Evolutionary conservation across 2,329 filamentous ascomycete species (phyloP).

Genomic region (Thelonectria discophora): DNA sequence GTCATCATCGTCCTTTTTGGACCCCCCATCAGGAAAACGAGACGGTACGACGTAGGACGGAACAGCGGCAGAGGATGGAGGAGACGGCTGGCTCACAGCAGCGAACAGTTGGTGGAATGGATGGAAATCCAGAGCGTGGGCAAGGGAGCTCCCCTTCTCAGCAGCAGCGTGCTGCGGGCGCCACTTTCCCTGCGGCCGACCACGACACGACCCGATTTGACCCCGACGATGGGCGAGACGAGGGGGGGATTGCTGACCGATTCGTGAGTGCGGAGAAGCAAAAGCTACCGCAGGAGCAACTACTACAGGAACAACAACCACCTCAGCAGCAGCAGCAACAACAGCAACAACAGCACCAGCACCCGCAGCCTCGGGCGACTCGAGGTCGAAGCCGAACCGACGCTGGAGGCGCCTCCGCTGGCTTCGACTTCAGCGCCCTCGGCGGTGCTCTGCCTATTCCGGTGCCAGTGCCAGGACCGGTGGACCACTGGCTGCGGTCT

Average conservation of each 20-base stretch:
- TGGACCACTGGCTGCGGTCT: conserved; percentile 19
- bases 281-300: not conserved
- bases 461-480: conserved; percentile 17
- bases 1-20: not conserved
- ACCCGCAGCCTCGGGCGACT: not conserved
- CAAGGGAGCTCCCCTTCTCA: conserved; percentile 17
- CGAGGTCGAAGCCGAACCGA: conserved; percentile 23
- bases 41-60: not conserved
- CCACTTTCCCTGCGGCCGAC: conserved; percentile 6
- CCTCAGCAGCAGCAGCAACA: not conserved
- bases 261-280: conserved; percentile 10
- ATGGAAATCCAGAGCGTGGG: conserved; percentile 37
- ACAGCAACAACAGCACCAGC: not conserved
- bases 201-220: conserved; percentile 1
- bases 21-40: not conserved
- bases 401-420: conserved; percentile 4
- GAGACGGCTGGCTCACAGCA: conserved; percentile 7
- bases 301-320: not conserved
- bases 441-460: conserved; percentile 17
- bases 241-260: not conserved
- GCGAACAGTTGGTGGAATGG: conserved; percentile 37
- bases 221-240: not conserved
- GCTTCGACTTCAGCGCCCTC: conserved; percentile 5
- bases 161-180: conserved; percentile 3
- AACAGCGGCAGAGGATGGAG: not conserved